phyloP scores from a whole-genome alignment of 2,329 filamentous ascomycete species.

The Drechslerella stenobrocha region DNA sequence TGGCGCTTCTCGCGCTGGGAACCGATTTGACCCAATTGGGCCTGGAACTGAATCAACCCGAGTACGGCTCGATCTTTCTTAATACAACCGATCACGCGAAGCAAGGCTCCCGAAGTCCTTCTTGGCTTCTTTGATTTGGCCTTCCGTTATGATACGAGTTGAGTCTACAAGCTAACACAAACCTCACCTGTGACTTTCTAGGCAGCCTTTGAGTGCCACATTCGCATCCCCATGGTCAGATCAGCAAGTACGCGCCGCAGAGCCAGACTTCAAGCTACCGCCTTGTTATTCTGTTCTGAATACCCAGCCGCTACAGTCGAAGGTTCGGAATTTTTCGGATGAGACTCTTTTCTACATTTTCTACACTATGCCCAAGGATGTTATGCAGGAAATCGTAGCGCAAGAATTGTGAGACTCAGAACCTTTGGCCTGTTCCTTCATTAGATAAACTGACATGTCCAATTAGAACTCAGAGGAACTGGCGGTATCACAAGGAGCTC shows the following conservation, averaged over 20 bases:
- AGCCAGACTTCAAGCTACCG: conserved; percentile 67
- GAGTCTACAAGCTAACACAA: conserved; percentile 47
- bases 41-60: conserved; percentile 66
- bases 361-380: conserved; percentile 68
- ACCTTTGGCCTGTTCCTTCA: background rate
- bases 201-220: conserved; percentile 65
- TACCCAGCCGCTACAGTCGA: conserved; percentile 65
- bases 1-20: conserved; percentile 61
- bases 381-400: conserved; percentile 68
- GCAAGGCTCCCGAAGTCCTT: conserved; percentile 48
- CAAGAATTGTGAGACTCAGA: conserved; percentile 60
- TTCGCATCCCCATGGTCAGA: conserved; percentile 68
- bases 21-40: conserved; percentile 68
- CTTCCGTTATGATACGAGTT: conserved; percentile 16
- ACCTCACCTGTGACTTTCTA: conserved; percentile 47
- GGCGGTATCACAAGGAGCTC: conserved; percentile 62
- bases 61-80: conserved; percentile 58
- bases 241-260: conserved; percentile 63
- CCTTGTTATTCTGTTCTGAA: conserved; percentile 69
- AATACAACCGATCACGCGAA: conserved; percentile 29
- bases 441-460: conserved; percentile 5
- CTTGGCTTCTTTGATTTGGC: conserved; percentile 37
- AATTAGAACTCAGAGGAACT: conserved; percentile 54
- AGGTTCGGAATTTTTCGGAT: conserved; percentile 64
- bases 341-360: conserved; percentile 72